Conservation (phyloP, 495 filamentous ascomycete species). For the Opeltia flavorubescens region DNA sequence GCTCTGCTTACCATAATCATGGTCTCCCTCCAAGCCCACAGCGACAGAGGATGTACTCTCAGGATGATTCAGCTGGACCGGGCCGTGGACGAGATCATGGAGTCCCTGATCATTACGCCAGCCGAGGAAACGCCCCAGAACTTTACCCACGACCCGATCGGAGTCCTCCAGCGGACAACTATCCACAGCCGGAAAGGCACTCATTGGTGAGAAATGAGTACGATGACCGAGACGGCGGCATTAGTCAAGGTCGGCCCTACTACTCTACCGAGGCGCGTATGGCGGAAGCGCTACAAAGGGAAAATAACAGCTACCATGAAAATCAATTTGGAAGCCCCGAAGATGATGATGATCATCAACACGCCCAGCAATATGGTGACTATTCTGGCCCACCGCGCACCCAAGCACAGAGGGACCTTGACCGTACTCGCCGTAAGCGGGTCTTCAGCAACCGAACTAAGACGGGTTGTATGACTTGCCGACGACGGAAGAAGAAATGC, state of each 20-base stretch:
- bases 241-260: constrained; percentile 22
- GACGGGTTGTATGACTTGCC: constrained; percentile 92
- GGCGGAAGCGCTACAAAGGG: constrained; percentile 36
- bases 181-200: constrained; percentile 14
- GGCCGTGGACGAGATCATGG: constrained; percentile 18
- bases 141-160: constrained; percentile 12
- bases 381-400: constrained; percentile 28
- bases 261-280: constrained; percentile 25
- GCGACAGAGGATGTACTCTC: constrained; percentile 9
- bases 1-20: constrained; percentile 9
- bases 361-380: constrained; percentile 20
- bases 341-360: constrained; percentile 23
- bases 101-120: constrained; percentile 4
- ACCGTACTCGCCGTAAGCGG: constrained; percentile 67
- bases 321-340: constrained; percentile 18
- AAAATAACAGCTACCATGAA: constrained; percentile 27
- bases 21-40: constrained; percentile 7
- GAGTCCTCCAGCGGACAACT: constrained; percentile 8
- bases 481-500: constrained; percentile 95
- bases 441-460: constrained; percentile 95
- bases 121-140: constrained; percentile 7
- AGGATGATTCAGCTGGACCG: constrained; percentile 15
- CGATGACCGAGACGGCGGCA: constrained; percentile 12
- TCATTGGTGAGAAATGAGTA: constrained; percentile 15
- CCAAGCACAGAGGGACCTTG: constrained; percentile 40